Conservation (phyloP, 2,329 filamentous ascomycete species). For the Zasmidium angulare region DNA sequence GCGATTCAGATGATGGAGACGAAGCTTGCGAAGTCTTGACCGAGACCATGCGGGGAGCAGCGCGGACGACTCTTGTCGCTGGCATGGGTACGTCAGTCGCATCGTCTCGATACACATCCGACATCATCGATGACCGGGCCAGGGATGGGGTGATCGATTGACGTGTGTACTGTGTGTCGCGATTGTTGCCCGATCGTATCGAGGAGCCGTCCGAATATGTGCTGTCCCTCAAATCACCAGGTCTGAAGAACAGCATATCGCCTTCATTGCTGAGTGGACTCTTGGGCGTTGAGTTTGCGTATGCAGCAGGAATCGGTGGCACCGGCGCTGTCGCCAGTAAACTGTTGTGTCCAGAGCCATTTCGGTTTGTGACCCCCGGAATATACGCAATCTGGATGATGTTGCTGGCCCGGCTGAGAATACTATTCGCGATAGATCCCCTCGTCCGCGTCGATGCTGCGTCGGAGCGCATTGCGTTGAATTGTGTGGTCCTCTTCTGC, state of each 20-base stretch:
- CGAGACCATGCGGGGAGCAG: conserved; percentile 89
- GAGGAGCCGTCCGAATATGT: conserved; percentile 77
- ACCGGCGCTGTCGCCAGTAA: conserved; percentile 65
- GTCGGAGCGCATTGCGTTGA: conserved; percentile 58
- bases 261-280: conserved; percentile 53
- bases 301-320: conserved; percentile 74
- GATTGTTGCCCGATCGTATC: conserved; percentile 35
- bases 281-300: conserved; percentile 53
- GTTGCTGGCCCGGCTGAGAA: conserved; percentile 93
- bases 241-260: conserved; percentile 91
- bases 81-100: conserved; percentile 76
- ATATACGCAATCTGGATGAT: conserved; percentile 99
- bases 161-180: conserved; percentile 41
- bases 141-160: conserved; percentile 52
- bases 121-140: conserved; percentile 63
- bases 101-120: conserved; percentile 87
- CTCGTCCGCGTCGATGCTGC: conserved; percentile 80
- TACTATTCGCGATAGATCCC: conserved; percentile 85
- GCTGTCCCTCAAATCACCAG: conserved; percentile 84
- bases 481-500: conserved; percentile 56
- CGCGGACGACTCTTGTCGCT: conserved; percentile 81
- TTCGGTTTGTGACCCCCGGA: conserved; percentile 83
- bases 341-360: conserved; percentile 59
- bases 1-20: conserved; percentile 14
- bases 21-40: conserved; percentile 58